phyloP scores from a whole-genome alignment of 176 grass and related monocot genomes.

The Musa acuminata region DNA sequence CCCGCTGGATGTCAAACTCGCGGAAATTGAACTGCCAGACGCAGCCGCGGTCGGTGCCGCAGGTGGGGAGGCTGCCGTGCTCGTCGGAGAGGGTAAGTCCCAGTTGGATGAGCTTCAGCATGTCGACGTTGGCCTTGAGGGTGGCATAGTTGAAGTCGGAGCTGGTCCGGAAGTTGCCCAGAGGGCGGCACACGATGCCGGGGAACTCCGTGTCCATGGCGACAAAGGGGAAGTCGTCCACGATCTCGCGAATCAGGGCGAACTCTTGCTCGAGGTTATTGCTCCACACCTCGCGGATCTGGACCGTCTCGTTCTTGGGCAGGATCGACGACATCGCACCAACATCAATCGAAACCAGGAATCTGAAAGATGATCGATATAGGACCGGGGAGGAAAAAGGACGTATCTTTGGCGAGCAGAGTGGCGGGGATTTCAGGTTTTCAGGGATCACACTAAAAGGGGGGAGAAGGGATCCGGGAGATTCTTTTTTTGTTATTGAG shows the following conservation, averaged over 20 bases:
- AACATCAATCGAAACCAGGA: not conserved
- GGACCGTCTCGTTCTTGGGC: conserved; percentile 1
- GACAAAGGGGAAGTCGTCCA: not conserved
- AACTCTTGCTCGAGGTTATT: not conserved
- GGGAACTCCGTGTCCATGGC: conserved; percentile 6
- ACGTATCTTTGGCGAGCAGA: not conserved
- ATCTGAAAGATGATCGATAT: not conserved
- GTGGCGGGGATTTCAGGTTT: not conserved
- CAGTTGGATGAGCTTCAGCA: conserved; percentile 5
- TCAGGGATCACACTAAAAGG: not conserved
- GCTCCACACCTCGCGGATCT: conserved; percentile 2
- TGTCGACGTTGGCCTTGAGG: conserved; percentile 7
- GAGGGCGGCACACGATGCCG: not conserved
- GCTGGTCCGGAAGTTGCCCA: not conserved
- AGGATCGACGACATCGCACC: conserved; percentile 4
- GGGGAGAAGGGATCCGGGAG: no score
- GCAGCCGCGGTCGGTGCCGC: not conserved
- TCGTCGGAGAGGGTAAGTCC: not conserved
- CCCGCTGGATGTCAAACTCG: conserved; percentile 1
- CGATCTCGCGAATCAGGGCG: not conserved
- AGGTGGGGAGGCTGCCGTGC: not conserved
- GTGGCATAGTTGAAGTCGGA: conserved; percentile 1
- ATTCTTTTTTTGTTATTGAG: not conserved
- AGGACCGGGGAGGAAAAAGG: not conserved
- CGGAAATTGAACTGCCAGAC: conserved; percentile 3